phyloP scores from a whole-genome alignment of 2,329 filamentous ascomycete species.

The Talaromyces sp. region DNA sequence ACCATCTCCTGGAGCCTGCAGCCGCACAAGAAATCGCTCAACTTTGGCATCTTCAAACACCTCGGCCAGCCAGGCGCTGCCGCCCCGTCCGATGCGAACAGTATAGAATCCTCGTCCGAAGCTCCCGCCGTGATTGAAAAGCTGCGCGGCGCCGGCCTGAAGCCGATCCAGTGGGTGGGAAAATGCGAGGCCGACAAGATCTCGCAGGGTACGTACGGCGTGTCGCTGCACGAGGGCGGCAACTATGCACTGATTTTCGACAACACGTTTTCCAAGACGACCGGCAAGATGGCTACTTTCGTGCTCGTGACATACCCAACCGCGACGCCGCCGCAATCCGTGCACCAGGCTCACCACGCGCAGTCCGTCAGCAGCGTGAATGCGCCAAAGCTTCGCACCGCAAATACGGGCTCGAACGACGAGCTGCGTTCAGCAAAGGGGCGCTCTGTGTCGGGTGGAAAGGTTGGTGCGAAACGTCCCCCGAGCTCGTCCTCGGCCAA shows the following conservation, averaged over 20 bases:
- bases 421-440: slow-evolving; percentile 35
- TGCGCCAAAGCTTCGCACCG: slow-evolving; percentile 33
- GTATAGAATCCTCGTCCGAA: slow-evolving; percentile 30
- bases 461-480: slow-evolving; percentile 20
- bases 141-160: slow-evolving; percentile 57
- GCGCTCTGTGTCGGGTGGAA: slow-evolving; percentile 9
- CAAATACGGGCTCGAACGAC: slow-evolving; percentile 46
- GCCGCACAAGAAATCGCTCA: slow-evolving; percentile 96
- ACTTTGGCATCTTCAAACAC: slow-evolving; percentile 97
- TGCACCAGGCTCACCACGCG: slow-evolving; percentile 45
- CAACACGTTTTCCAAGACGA: slow-evolving; percentile 96
- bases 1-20: slow-evolving; percentile 98
- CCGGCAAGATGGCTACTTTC: slow-evolving; percentile 90
- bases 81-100: slow-evolving; percentile 38
- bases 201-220: slow-evolving; percentile 81
- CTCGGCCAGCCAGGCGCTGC: slow-evolving; percentile 63
- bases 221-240: slow-evolving; percentile 67
- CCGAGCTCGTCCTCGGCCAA: slow-evolving; percentile 18
- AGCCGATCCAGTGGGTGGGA: slow-evolving; percentile 70
- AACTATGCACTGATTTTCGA: slow-evolving; percentile 98
- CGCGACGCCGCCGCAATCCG: slow-evolving; percentile 46
- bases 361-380: slow-evolving; percentile 37
- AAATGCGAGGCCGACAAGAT: slow-evolving; percentile 97
- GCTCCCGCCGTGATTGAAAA: slow-evolving; percentile 61
- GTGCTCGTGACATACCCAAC: slow-evolving; percentile 92